These are phyloP conservation scores for Lactarius pseudohatsudake DNA, from an alignment of 768 basidiomycete species.

Conservation along the genomic window DNA sequence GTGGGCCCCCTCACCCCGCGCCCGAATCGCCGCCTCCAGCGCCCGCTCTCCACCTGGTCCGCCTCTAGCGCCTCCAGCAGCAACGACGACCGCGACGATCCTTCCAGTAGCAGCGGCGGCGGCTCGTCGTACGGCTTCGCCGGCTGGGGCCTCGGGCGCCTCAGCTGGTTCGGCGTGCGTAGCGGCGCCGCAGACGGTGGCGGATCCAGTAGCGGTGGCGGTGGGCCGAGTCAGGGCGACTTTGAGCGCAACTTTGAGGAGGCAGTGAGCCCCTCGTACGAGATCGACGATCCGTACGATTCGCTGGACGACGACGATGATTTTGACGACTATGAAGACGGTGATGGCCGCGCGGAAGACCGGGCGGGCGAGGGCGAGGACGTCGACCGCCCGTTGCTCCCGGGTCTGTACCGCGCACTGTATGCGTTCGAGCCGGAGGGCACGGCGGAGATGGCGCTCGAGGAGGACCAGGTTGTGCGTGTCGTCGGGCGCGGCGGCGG, in stretches of 20 bases:
- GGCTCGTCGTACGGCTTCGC: constrained; percentile 36
- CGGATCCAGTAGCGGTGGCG: constrained; percentile 8
- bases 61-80: constrained; percentile 31
- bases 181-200: constrained; percentile 19
- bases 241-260: constrained; percentile 48
- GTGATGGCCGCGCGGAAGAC: constrained; percentile 24
- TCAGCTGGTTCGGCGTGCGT: constrained; percentile 41
- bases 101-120: constrained; percentile 27
- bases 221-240: constrained; percentile 43
- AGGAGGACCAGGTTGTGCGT: constrained; percentile 71
- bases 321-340: constrained; percentile 33
- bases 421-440: constrained; percentile 81
- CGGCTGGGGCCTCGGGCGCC: constrained; percentile 46
- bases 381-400: constrained; percentile 45
- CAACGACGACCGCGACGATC: constrained; percentile 34
- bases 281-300: constrained; percentile 30
- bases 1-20: constrained; percentile 43
- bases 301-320: constrained; percentile 31
- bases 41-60: constrained; percentile 32
- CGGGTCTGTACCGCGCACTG: constrained; percentile 75
- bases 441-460: constrained; percentile 77
- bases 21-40: constrained; percentile 38
- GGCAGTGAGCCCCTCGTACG: constrained; percentile 35
- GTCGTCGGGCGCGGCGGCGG: constrained; percentile 77
- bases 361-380: constrained; percentile 34